phyloP scores from a whole-genome alignment of 176 grass and related monocot genomes.

The Tillandsia fasciculata region DNA sequence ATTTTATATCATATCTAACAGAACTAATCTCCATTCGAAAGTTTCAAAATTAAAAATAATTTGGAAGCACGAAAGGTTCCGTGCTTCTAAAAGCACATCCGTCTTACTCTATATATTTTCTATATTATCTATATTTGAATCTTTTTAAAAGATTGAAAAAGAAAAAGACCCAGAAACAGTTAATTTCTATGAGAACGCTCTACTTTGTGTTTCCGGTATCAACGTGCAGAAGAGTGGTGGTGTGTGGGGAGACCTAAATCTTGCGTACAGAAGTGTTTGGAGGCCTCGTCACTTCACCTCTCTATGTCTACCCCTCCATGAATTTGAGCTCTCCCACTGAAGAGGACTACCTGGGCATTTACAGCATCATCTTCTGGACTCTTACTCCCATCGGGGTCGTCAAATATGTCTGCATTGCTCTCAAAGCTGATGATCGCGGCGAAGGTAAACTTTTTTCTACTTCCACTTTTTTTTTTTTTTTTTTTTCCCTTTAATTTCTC shows the following conservation, averaged over 20 bases:
- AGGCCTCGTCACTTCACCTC: conserved; percentile 74
- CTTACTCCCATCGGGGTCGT: conserved; percentile 74
- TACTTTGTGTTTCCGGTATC: no score
- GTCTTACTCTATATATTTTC: no score
- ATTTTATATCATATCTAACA: no score
- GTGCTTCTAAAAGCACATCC: no score
- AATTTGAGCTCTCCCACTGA: conserved; percentile 56
- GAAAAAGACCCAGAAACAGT: no score
- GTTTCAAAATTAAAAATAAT: no score
- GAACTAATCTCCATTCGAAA: no score
- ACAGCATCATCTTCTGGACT: conserved; percentile 89
- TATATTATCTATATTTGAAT: no score
- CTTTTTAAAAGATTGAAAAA: no score
- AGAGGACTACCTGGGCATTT: conserved; percentile 72
- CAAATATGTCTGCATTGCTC: conserved; percentile 71
- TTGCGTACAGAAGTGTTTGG: conserved; percentile 87
- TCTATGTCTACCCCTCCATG: conserved; percentile 87
- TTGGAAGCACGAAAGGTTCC: no score
- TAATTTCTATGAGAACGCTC: no score
- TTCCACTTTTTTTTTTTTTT: background rate
- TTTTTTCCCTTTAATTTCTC: background rate
- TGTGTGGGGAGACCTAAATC: conserved; percentile 31
- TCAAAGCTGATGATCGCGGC: conserved; percentile 75
- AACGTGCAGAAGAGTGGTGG: conserved; percentile 1
- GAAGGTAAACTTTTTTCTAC: conserved; percentile 41